Evolutionary conservation across 192 early-diverging fungal species (phyloP).

Genomic region (Rhizoclosmatium globosum): DNA sequence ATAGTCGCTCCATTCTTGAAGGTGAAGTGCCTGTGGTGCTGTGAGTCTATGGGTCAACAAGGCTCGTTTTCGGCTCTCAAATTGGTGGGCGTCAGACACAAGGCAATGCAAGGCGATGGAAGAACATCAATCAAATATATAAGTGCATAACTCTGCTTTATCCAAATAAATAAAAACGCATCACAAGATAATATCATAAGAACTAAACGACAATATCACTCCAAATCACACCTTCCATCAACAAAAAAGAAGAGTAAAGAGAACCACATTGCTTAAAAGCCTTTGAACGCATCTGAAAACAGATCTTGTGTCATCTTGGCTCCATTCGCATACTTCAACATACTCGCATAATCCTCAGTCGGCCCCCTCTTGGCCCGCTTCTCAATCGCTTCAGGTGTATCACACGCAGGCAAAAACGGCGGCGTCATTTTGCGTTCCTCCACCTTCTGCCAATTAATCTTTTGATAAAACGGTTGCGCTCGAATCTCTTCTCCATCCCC

Average conservation of each 20-base stretch:
- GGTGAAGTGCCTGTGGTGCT: no score
- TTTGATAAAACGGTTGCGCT: slow-evolving; percentile 71
- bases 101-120: no score
- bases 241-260: not conserved
- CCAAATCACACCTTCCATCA: no score
- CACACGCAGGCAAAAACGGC: slow-evolving; percentile 53
- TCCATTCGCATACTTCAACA: slow-evolving; percentile 35
- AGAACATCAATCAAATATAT: not conserved
- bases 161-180: no score
- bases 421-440: slow-evolving; percentile 50
- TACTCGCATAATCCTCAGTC: slow-evolving; percentile 47
- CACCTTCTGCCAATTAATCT: slow-evolving; percentile 65
- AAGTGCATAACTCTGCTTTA: not conserved
- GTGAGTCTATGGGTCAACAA: no score
- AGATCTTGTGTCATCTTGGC: slow-evolving; percentile 24
- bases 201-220: no score
- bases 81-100: no score
- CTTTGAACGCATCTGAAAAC: slow-evolving; percentile 37
- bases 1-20: slow-evolving; percentile 24
- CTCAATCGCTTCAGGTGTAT: slow-evolving; percentile 56
- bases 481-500: slow-evolving; percentile 68
- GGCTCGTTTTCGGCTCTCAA: no score
- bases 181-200: no score
- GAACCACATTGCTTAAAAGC: slow-evolving; percentile 8
- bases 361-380: slow-evolving; percentile 40